Evolutionary conservation across 2,329 filamentous ascomycete genomes (phyloP), one percentile per base, ranked within the genome.

Genomic region (Colletotrichum sp.): DNA sequence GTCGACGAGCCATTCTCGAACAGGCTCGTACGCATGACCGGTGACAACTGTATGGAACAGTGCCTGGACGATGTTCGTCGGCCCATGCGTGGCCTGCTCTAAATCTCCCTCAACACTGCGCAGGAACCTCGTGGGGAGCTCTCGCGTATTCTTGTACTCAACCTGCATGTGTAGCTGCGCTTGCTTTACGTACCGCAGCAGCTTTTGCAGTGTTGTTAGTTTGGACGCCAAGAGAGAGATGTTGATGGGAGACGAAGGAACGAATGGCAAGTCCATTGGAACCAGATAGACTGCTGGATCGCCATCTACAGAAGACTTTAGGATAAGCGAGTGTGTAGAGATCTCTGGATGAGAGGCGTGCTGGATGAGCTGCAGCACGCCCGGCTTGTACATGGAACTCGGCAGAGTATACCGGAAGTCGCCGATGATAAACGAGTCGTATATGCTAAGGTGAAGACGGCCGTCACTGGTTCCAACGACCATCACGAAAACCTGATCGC

Each of bases 1-100:
- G 80, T 98, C 95, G 6, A 96, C 92, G 2, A 99, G 88, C 94
- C 98, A 99, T 82, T 98, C 96, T 75, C 92, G 93, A 70, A 99
- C 88, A 24, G 92, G 90, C 12, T 92, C 90, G 68, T 94, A 92
- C 30, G 94, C 95, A 81, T 97, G 92, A 0, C 96, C 96, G 0
- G 96, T 98, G 34, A 95, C 92, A 7, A 95, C 94, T 1, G 96
- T 90, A 81, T 98, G 96, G 82, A 95, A 98, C 10, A 98, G 85
- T 6, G 94, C 95, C 61, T 95, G 92, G 0, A 94, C 91, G 66
- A 98, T 92, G 64, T 89, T 87, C 78, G 85, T 86, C 12, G 88
- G 87, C 0, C 93, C 93, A 76, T 90, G 88, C 13, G 88, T 87
- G 6, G 83, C 82, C 71, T 94, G 92, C 65, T 91, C 88, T 18